Base-by-base conservation (phyloP, 176 grass and related monocot genomes). In the Juncus effusus region DNA sequence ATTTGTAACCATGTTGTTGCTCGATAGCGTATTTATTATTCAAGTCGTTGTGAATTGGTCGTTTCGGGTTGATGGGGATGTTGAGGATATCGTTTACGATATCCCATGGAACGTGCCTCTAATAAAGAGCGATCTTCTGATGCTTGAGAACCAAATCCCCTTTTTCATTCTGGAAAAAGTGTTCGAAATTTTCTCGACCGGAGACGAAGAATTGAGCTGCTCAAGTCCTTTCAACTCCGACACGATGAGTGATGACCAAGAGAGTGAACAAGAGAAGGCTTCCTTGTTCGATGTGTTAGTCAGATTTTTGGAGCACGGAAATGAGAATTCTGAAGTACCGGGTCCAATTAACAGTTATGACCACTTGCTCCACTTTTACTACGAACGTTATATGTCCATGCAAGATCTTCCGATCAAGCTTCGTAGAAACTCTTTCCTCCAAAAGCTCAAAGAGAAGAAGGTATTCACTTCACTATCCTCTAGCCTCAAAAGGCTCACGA, bases 91-190 rank as follows among this genome's bases (percentile, higher is more conserved):
- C 0, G 58, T 61, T 36, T 37, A 7, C 58, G 10, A 38, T 12
- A 38, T 61, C 16, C 10, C 19, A 10, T 61, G 58, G 58, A 3
- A 19, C 10, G 16, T 61, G 58, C 58, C 28, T 7, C 58, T 61
- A 19, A 7, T 10, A 53, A 4, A 47, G 60, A 39, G 52, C 15
- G 11, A 70, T 67, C 40, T 61, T 16, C 10, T 9, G 6, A 35
- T 61, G 58, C 3, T 61, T 10, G 58, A 61, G 58, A 61, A 72
- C 68, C 68, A 72, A 37, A 72, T 72, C 38, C 68, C 68, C 13
- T 72, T 72, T 16, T 59, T 72, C n/a, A 16, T 61, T 19, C 5
- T 61, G 10, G 9, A 7, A 9, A 8, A 61, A 38, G 10, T 61
- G 58, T 61, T 28, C 58, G 36, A 61, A 36, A 7, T 61, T 61